Conservation (phyloP, 2,329 filamentous ascomycete species). For the Onygenales sp. region DNA sequence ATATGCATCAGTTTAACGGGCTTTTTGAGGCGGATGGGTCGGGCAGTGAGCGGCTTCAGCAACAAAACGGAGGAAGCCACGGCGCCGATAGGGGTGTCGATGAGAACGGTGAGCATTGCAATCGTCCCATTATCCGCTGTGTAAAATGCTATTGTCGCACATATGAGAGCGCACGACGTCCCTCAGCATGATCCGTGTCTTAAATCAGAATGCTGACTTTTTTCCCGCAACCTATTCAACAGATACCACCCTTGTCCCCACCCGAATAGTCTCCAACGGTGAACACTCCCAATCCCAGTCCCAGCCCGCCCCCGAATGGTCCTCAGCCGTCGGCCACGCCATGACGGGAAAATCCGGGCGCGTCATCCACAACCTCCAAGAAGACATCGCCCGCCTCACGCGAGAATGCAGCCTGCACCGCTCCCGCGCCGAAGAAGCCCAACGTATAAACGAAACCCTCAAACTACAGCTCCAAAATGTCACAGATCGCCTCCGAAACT, state of each 20-base stretch:
- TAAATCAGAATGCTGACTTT: too few species aligned
- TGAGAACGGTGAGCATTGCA: neutral
- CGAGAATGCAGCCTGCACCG: conserved; percentile 37
- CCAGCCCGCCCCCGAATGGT: conserved; percentile 29
- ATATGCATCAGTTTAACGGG: conserved; percentile 34
- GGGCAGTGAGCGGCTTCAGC: conserved; percentile 8
- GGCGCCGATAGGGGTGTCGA: neutral
- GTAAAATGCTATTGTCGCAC: conserved; percentile 12
- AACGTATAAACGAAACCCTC: conserved; percentile 36
- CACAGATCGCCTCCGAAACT: conserved; percentile 35
- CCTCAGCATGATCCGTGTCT: too few species aligned
- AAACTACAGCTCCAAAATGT: conserved; percentile 37
- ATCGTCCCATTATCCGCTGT: neutral
- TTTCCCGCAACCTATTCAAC: too few species aligned
- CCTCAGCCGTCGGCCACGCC: conserved; percentile 40
- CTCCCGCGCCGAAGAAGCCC: conserved; percentile 37
- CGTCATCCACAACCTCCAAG: conserved; percentile 42
- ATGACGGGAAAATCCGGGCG: conserved; percentile 41
- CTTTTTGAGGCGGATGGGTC: conserved; percentile 23
- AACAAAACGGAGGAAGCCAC: neutral
- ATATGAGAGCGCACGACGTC: neutral
- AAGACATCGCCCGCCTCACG: conserved; percentile 40
- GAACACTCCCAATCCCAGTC: conserved; percentile 17
- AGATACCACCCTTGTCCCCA: conserved; percentile 9
- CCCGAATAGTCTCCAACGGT: conserved; percentile 20